phyloP scores from a whole-genome alignment of 164 flowering plant species.

The Nelumbo lutea region DNA sequence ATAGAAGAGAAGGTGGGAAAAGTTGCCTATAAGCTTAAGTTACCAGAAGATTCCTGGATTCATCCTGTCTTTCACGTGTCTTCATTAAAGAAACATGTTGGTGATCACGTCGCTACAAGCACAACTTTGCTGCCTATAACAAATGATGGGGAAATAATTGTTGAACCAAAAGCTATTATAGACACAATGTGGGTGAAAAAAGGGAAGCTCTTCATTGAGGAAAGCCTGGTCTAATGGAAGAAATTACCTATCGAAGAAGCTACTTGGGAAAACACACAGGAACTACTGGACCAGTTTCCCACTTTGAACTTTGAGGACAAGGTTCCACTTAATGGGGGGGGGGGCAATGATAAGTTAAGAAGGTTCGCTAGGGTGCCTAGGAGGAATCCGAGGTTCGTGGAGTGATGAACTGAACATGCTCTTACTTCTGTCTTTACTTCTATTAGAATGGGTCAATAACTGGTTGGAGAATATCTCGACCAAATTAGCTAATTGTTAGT shows the following conservation, averaged over 20 bases:
- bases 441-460: too few species aligned
- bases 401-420: too few species aligned
- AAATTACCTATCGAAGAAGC: not conserved
- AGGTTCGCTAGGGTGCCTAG: too few species aligned
- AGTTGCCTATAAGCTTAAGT: constrained; percentile 1
- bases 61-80: constrained; percentile 4
- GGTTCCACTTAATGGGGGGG: not conserved
- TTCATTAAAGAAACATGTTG: not conserved
- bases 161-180: not conserved
- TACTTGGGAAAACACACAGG: not conserved
- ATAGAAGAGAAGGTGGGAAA: not conserved
- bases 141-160: not conserved
- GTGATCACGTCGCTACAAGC: not conserved
- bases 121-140: not conserved
- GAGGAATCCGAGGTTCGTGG: too few species aligned
- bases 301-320: constrained; percentile 6
- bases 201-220: not conserved
- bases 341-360: too few species aligned
- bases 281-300: not conserved
- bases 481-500: too few species aligned
- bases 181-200: constrained; percentile 1
- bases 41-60: not conserved
- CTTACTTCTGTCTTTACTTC: too few species aligned
- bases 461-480: too few species aligned
- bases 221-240: constrained; percentile 2